Base-by-base conservation (phyloP, 2,329 filamentous ascomycete genomes). In the Polychaeton citri region DNA sequence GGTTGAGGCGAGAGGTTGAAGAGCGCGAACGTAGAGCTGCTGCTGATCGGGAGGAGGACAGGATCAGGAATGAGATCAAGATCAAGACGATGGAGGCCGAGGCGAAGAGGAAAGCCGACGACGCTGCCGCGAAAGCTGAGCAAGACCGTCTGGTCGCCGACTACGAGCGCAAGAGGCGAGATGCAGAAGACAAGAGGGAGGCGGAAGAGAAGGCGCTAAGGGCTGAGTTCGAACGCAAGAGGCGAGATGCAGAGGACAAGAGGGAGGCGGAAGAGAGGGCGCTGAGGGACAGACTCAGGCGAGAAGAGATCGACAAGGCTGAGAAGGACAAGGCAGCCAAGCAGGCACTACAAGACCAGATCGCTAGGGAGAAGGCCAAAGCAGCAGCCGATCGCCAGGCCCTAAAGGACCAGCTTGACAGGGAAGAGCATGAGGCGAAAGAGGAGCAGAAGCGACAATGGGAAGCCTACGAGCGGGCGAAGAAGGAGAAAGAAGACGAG, bases 131-230 rank as follows among this genome's bases (percentile, higher is more conserved):
- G 38, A 48, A 53, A 26, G 47, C 53, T 17, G 52, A 55, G 15
- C 39, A 46, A 18, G 55, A 62, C 35, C 54, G 55, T 30, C 44
- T 62, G 5, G 46, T 60, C 8, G 50, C 58, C 35, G 55, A 63
- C 33, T 50, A 63, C 19, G 46, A 60, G 28, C 52, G 52, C 16
- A 63, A 64, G 46, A 55, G 58, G 40, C 55, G 54, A 35, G 51
- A 52, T 12, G 57, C 44, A 34, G 46, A 61, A 38, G 48, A 54
- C 31, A 59, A 57, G 36, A 57, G 62, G 35, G 58, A 61, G 24
- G 24, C 24, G 7, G 24, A 28, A 15, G 24, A 28, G 24, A 28
- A 7, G 15, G 24, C 24, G 5, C 24, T 28, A 15, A 28, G 15
- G 7, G 24, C 12, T 7, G 15, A 7, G 15, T 28, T 28, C 5